phyloP scores from a whole-genome alignment of 805 yeast genomes.

The Myxozyma kluyveri region DNA sequence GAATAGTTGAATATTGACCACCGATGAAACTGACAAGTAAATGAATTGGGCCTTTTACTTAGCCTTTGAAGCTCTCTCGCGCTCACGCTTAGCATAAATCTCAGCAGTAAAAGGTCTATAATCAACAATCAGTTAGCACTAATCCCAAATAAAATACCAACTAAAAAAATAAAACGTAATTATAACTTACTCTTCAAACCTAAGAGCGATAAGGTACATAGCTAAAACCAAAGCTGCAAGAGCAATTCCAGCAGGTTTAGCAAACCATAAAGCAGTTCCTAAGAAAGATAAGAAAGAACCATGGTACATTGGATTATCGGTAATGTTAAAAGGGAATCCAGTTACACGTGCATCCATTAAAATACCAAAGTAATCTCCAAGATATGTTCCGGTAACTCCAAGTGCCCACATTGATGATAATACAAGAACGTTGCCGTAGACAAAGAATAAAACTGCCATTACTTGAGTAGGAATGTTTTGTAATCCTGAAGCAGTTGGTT shows the following conservation, averaged over 20 bases:
- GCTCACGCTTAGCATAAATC: constrained; percentile 75
- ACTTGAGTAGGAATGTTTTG: constrained; percentile 42
- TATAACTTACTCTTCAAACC: constrained; percentile 66
- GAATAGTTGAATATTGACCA: too few relatives aligned
- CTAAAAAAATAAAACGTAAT: too few relatives aligned
- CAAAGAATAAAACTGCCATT: constrained; percentile 58
- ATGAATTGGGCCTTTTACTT: too few relatives aligned
- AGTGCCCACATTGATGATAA: constrained; percentile 82
- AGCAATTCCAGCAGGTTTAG: constrained; percentile 82
- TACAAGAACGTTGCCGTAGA: constrained; percentile 76
- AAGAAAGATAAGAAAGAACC: constrained; percentile 87
- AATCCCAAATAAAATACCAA: background rate
- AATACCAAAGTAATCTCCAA: constrained; percentile 98
- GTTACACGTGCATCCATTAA: constrained; percentile 87
- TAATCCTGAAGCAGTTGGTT: constrained; percentile 62
- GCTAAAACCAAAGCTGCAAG: constrained; percentile 69
- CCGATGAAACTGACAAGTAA: too few relatives aligned
- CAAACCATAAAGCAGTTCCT: constrained; percentile 81
- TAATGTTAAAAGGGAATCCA: constrained; percentile 87
- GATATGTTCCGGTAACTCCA: constrained; percentile 93
- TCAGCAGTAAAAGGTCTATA: constrained; percentile 79
- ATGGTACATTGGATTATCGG: constrained; percentile 94
- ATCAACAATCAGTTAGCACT: background rate
- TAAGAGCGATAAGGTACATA: constrained; percentile 80
- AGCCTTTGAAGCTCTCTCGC: constrained; percentile 37